A percentile compares a stretch with the other conserved stretches of the same genome.
Evolutionary conservation across 2,329 filamentous ascomycete species (phyloP).

Genomic region (Akanthomyces lecanii): DNA sequence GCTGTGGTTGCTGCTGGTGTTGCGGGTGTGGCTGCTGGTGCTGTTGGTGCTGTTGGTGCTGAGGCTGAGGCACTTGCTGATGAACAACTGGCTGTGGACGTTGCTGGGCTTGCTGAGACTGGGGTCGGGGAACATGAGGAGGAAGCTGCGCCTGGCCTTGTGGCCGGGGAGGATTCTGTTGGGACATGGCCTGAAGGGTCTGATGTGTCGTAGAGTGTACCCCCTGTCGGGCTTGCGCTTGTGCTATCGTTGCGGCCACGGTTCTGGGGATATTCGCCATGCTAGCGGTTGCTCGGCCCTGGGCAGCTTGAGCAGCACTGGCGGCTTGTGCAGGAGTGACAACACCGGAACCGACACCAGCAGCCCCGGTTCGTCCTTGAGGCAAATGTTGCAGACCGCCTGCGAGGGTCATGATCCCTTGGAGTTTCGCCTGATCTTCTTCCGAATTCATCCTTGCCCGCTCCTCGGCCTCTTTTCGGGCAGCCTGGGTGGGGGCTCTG

Average conservation of each 20-base stretch:
- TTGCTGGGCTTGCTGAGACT: constrained; percentile 20
- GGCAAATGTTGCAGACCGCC: constrained; percentile 46
- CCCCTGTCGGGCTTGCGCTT: constrained; percentile 26
- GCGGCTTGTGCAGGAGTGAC: constrained; percentile 33
- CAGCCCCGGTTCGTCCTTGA: constrained; percentile 26
- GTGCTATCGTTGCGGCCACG: constrained; percentile 25
- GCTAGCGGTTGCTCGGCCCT: constrained; percentile 19
- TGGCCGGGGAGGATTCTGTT: constrained; percentile 14
- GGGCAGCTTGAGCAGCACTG: constrained; percentile 26
- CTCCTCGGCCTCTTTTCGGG: constrained; percentile 63
- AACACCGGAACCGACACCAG: constrained; percentile 27
- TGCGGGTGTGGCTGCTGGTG: constrained; percentile 12
- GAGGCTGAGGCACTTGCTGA: background rate
- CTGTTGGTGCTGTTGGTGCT: constrained; percentile 14
- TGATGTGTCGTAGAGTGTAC: constrained; percentile 28
- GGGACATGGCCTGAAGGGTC: constrained; percentile 4
- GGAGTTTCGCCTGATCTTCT: constrained; percentile 56
- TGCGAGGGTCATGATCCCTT: constrained; percentile 55
- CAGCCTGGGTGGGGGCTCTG: constrained; percentile 70
- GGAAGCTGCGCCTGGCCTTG: constrained; percentile 26
- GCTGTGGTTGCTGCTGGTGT: constrained; percentile 20
- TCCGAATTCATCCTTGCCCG: constrained; percentile 54
- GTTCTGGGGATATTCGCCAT: constrained; percentile 20
- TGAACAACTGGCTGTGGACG: constrained; percentile 8
- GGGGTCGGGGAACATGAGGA: constrained; percentile 25